A percentile compares a stretch with the other conserved stretches of the same genome.
Evolutionary conservation across 2,329 filamentous ascomycete species (phyloP).

Genomic region (Aureobasidium mangrovei): DNA sequence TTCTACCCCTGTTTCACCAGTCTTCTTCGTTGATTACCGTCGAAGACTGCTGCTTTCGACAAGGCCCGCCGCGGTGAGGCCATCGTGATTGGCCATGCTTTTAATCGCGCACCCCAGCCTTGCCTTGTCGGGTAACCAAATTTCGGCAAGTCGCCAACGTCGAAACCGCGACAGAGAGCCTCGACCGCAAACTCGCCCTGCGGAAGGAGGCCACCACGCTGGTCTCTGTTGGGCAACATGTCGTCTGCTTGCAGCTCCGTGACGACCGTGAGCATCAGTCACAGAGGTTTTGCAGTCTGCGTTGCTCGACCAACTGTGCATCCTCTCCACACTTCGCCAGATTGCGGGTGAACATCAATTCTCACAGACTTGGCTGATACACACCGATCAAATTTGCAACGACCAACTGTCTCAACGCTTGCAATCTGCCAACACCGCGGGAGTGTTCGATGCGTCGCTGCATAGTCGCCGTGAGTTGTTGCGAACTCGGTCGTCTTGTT

Average conservation of each 20-base stretch:
- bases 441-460: neutral
- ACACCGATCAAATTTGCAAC: conserved; percentile 9
- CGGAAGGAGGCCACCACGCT: too few relatives aligned
- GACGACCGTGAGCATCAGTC: neutral
- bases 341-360: neutral
- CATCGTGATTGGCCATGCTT: neutral
- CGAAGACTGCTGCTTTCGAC: conserved; percentile 4
- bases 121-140: conserved; percentile 6
- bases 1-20: neutral
- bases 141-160: conserved; percentile 7
- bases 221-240: conserved; percentile 7
- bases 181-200: neutral
- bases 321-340: neutral
- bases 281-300: conserved; percentile 2
- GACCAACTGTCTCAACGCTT: conserved; percentile 10
- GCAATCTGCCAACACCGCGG: neutral
- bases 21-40: neutral
- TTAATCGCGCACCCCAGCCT: conserved; percentile 12
- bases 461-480: neutral
- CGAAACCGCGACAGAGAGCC: conserved; percentile 5
- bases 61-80: neutral
- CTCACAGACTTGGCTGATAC: conserved; percentile 10
- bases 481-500: neutral
- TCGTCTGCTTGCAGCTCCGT: conserved; percentile 3
- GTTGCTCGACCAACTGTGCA: conserved; percentile 5